Base-by-base conservation (phyloP, 75 land plant species). In the Isoetes taiwanensis region DNA sequence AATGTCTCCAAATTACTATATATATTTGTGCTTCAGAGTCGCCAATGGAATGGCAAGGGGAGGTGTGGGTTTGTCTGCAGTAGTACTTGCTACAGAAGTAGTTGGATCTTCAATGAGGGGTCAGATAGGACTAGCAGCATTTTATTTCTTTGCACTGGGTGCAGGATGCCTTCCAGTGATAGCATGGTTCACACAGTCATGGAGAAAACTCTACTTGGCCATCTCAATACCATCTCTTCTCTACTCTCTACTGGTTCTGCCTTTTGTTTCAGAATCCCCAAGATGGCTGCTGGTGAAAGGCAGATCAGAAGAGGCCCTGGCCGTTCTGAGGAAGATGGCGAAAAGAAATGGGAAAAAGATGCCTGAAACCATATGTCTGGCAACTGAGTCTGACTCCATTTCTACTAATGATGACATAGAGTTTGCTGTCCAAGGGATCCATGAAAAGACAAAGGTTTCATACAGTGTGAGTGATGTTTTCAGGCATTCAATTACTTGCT, bases 131-230 rank as follows among this genome's bases (percentile, higher is more conserved):
- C 63, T 57, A 9, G 66, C 41, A 11, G 67, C 66, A 10, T 75
- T 78, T 64, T 72, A 65, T 48, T 67, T 78, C 65, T 78, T 76
- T 59, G 24, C 79, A 2, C 34, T 32, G 2, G 81, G 81, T 32
- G 63, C 73, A 53, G 62, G 64, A 2, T 60, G 65, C 28, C 56
- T 78, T 0, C 68, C 75, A 10, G 1, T 64, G 24, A 64, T 78
- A 6, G 81, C 81, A 11, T 75, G 75, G 43, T 60, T 65, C 14
- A 30, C 61, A 0, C 35, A 60, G 8, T 71, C 64, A 1, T 78
- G 75, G 81, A 52, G 81, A 17, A 56, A 41, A 4, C n/a, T 72
- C 0, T 71, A 78, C 54, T 42, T 28, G 2, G 24, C 67, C 34
- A 55, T 64, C 43, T 76, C 81, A 21, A 9, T 69, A 19, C 66